Evolutionary conservation across 768 basidiomycete species (phyloP).

Genomic region (Candolleomyces efflorescens): DNA sequence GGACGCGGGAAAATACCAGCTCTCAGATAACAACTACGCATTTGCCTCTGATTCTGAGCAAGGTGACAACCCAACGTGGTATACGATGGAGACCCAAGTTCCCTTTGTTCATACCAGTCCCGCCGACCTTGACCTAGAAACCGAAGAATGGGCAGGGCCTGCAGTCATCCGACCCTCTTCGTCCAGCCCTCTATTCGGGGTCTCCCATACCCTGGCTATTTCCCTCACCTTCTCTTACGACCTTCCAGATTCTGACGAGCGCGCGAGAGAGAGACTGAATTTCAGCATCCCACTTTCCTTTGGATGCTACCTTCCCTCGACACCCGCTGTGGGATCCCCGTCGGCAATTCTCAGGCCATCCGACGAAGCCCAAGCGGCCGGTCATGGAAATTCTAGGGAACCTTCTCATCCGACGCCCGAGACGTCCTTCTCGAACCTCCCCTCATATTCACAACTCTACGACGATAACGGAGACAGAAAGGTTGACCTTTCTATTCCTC

Average conservation of each 20-base stretch:
- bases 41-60: conserved; percentile 37
- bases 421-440: conserved; percentile 35
- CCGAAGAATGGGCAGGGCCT: conserved; percentile 35
- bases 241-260: conserved; percentile 29
- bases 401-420: conserved; percentile 15
- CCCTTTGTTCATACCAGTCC: conserved; percentile 36
- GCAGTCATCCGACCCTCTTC: conserved; percentile 41
- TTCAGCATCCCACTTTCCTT: conserved; percentile 52
- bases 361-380: background rate
- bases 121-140: conserved; percentile 18
- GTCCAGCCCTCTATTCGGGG: conserved; percentile 51
- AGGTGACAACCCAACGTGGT: conserved; percentile 42
- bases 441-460: conserved; percentile 78
- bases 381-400: conserved; percentile 8
- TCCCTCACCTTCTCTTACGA: conserved; percentile 57
- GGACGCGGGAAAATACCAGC: conserved; percentile 42
- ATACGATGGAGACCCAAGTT: conserved; percentile 52
- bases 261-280: conserved; percentile 29
- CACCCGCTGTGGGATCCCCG: conserved; percentile 6
- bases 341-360: background rate
- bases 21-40: conserved; percentile 47
- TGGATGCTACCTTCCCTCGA: conserved; percentile 36
- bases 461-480: conserved; percentile 69
- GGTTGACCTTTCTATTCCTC: conserved; percentile 58
- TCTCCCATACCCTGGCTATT: conserved; percentile 50